Base-by-base conservation (phyloP, 1,284 basidiomycete genomes). In the Cryptococcus sp. region DNA sequence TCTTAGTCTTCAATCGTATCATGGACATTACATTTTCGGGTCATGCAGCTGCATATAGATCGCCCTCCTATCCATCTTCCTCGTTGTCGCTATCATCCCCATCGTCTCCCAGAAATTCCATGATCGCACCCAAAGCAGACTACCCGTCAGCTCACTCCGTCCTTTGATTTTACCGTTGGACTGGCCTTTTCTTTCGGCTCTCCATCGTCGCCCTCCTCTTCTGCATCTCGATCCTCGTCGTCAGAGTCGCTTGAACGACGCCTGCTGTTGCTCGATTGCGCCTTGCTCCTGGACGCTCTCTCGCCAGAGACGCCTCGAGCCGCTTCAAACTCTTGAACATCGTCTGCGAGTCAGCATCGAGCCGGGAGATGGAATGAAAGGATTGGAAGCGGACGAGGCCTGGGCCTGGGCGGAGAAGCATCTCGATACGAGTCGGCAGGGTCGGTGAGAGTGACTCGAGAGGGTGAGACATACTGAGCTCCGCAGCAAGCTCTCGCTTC, bases 401-500 rank as follows among this genome's bases (percentile, higher is more conserved):
- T n/a, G n/a, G n/a, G n/a, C n/a, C n/a, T n/a, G n/a, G n/a, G n/a
- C n/a, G n/a, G n/a, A n/a, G n/a, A n/a, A n/a, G n/a, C n/a, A n/a
- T n/a, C n/a, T n/a, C n/a, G n/a, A n/a, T n/a, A n/a, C n/a, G n/a
- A n/a, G n/a, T n/a, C n/a, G n/a, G n/a, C n/a, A n/a, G n/a, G n/a
- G n/a, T 31, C 28, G 28, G 14, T 31, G 28, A 31, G 28, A n/a
- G 35, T 39, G 26, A 24, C 28, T 45, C n/a, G 26, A 40, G 6
- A 19, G 16, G 21, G 28, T n/a, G n/a, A 14, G 19, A 14, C 16
- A 23, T 16, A 90, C 87, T 79, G 14, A 92, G 77, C 63, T 93
- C 89, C 54, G 86, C 76, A 23, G 80, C 85, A 7, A 91, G 69
- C 62, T 90, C 88, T 41, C 86, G 74, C 60, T 80, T 79, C 62